phyloP scores from a whole-genome alignment of 116 monocot species.

The Phalaenopsis hybrid region DNA sequence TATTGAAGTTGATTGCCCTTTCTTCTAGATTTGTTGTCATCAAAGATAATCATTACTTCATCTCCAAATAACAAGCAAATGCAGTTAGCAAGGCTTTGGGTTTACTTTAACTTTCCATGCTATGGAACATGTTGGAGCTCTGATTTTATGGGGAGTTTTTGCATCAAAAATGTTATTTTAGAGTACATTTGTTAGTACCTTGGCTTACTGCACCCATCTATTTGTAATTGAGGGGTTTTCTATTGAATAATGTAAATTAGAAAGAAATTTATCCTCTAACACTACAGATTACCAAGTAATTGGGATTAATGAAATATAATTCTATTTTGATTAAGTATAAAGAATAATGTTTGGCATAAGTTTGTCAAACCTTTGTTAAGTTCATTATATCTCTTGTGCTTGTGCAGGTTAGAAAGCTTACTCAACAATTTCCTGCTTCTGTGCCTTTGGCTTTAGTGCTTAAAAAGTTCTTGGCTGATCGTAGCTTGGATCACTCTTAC shows the following conservation, averaged over 20 bases:
- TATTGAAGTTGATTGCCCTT: neutral
- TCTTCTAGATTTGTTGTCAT: neutral
- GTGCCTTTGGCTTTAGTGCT: slow-evolving; percentile 87
- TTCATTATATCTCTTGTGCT: neutral
- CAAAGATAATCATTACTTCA: neutral
- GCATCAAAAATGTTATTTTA: too few relatives aligned
- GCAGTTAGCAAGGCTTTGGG: too few relatives aligned
- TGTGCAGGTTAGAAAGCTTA: slow-evolving; percentile 82
- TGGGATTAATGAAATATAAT: neutral
- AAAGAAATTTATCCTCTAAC: too few relatives aligned
- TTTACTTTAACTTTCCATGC: too few relatives aligned
- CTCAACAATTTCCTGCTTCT: slow-evolving; percentile 91
- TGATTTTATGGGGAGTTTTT: too few relatives aligned
- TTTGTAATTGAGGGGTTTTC: too few relatives aligned
- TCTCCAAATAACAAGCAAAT: too few relatives aligned
- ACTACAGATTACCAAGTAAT: neutral
- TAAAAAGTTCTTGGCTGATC: slow-evolving; percentile 92
- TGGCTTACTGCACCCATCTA: too few relatives aligned
- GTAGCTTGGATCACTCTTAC: slow-evolving; percentile 90
- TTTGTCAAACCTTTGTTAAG: neutral
- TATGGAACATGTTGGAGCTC: too few relatives aligned
- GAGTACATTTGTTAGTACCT: too few relatives aligned
- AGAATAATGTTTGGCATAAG: neutral
- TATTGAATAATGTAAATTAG: too few relatives aligned
- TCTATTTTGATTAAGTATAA: neutral